Conservation (phyloP, 2,329 filamentous ascomycete genomes). For the Fusarium clavum region DNA sequence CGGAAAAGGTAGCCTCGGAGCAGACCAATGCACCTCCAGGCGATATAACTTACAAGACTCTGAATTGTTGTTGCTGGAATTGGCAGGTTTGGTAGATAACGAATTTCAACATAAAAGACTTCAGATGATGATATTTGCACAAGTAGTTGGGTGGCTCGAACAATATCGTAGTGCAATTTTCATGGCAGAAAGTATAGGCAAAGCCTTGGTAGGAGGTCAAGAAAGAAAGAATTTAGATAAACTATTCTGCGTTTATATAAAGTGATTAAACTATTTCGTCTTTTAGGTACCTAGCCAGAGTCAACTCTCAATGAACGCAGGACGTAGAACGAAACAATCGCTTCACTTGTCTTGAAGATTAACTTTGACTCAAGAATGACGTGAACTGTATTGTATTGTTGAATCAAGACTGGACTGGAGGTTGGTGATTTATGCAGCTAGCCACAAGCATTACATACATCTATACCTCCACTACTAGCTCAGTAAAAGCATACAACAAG, state of each 20-base stretch:
- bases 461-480: not conserved
- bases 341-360: not conserved
- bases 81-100: not conserved
- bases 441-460: slow-evolving; percentile 5
- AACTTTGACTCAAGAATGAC: slow-evolving; percentile 19
- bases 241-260: not conserved
- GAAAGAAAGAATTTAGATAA: not conserved
- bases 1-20: not conserved
- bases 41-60: not conserved
- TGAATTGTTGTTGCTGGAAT: not conserved
- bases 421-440: slow-evolving; percentile 25
- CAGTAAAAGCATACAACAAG: slow-evolving; percentile 17
- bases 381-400: slow-evolving; percentile 1
- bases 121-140: not conserved
- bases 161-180: not conserved
- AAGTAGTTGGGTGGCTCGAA: not conserved
- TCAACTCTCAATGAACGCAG: not conserved
- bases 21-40: no score
- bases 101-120: not conserved
- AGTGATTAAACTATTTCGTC: not conserved
- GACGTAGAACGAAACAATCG: not conserved
- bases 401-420: slow-evolving; percentile 3
- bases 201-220: not conserved
- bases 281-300: not conserved
- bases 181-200: not conserved